Conservation (phyloP, 768 basidiomycete species). For the Tulasnella calospora region DNA sequence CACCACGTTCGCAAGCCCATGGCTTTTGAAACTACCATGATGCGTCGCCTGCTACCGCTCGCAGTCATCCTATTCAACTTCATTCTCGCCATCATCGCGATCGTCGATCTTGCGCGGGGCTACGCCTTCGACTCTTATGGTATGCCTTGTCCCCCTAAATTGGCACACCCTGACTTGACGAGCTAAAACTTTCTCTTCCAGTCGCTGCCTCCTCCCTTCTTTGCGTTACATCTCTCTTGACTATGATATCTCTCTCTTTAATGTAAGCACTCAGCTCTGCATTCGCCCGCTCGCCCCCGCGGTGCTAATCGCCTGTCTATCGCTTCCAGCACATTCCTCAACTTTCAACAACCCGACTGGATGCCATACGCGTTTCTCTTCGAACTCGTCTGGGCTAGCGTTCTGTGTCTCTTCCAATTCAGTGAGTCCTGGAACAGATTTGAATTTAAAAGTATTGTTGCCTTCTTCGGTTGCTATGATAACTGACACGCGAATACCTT, state of each 20-base stretch:
- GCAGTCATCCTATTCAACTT: slow-evolving; percentile 23
- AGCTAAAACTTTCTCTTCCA: not conserved
- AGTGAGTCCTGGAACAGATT: slow-evolving; percentile 3
- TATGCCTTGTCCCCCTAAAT: not conserved
- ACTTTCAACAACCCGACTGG: slow-evolving; percentile 17
- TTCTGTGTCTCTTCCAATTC: slow-evolving; percentile 24
- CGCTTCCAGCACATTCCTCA: slow-evolving; percentile 13
- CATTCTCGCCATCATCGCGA: slow-evolving; percentile 18
- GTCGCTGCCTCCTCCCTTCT: slow-evolving; percentile 16
- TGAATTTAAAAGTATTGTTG: not conserved
- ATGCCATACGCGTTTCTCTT: slow-evolving; percentile 2
- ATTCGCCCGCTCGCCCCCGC: not conserved
- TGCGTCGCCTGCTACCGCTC: slow-evolving; percentile 18
- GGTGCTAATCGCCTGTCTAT: not conserved
- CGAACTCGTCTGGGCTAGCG: slow-evolving; percentile 12
- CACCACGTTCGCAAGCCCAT: not conserved
- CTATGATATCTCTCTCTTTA: slow-evolving; percentile 10
- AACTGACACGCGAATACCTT: slow-evolving; percentile 6
- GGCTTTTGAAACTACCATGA: not conserved
- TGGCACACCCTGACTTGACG: not conserved
- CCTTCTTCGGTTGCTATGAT: not conserved
- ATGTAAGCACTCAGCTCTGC: slow-evolving; percentile 4
- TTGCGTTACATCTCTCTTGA: slow-evolving; percentile 10
- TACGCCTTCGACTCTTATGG: slow-evolving; percentile 10
- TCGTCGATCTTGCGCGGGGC: not conserved